Percentiles rank a stretch among this genome's conserved stretches.
These are phyloP conservation scores for Colletotrichum sp. DNA, from an alignment of 2,329 filamentous ascomycete species.

Conservation along the genomic window DNA sequence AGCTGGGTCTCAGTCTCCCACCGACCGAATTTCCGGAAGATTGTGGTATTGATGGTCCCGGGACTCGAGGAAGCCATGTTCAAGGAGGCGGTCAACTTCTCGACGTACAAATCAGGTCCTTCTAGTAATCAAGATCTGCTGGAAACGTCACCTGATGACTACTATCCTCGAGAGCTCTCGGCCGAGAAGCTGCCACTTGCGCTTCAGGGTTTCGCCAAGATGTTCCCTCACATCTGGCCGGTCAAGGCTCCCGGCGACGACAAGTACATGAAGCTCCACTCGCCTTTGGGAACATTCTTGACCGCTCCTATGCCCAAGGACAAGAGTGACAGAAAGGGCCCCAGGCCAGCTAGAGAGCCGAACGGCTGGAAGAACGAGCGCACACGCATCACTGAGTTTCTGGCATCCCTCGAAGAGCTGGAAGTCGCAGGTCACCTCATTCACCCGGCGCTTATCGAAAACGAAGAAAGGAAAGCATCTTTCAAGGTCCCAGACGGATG, in stretches of 20 bases:
- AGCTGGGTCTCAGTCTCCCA: conserved; percentile 70
- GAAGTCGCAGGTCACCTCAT: conserved; percentile 83
- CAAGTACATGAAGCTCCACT: conserved; percentile 80
- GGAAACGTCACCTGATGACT: conserved; percentile 60
- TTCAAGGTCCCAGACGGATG: conserved; percentile 71
- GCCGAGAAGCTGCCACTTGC: conserved; percentile 56
- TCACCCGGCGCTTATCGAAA: conserved; percentile 77
- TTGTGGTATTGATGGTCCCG: conserved; percentile 90
- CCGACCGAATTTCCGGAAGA: conserved; percentile 72
- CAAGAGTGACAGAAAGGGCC: conserved; percentile 60
- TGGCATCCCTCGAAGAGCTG: conserved; percentile 76
- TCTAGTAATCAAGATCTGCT: conserved; percentile 27
- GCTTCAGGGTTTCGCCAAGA: conserved; percentile 73
- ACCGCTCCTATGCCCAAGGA: conserved; percentile 73
- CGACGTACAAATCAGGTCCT: conserved; percentile 41
- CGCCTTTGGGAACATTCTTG: conserved; percentile 84
- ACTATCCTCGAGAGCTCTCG: conserved; percentile 60
- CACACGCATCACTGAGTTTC: conserved; percentile 81
- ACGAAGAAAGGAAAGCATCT: conserved; percentile 58
- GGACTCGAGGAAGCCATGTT: conserved; percentile 93
- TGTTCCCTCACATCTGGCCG: conserved; percentile 91
- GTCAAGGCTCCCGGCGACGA: conserved; percentile 87
- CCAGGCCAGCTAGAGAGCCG: conserved; percentile 66
- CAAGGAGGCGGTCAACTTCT: conserved; percentile 60
- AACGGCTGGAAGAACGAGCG: conserved; percentile 75